Evolutionary conservation across 2,329 filamentous ascomycete genomes (phyloP).

Genomic region (Lomentospora prolificans): DNA sequence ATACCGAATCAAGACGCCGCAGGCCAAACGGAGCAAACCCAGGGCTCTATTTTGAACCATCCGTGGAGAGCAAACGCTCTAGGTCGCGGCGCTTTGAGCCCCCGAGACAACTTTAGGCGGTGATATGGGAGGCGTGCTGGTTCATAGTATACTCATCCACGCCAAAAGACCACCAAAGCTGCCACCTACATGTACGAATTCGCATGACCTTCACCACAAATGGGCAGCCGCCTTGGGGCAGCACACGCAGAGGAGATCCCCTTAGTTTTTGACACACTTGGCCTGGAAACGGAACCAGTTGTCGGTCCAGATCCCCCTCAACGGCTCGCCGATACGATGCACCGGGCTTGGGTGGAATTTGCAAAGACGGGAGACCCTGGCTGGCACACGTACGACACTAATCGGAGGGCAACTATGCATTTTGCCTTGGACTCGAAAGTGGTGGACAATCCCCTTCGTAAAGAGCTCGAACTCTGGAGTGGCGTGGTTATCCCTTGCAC

Average conservation of each 20-base stretch:
- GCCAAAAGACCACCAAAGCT: neutral
- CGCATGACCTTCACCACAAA: neutral
- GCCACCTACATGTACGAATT: neutral
- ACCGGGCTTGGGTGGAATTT: neutral
- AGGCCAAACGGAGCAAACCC: too few relatives aligned
- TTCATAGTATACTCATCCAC: too few relatives aligned
- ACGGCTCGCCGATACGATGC: neutral
- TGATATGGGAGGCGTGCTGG: too few relatives aligned
- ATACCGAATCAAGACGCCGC: too few relatives aligned
- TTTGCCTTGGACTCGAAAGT: neutral
- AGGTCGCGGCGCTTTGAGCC: too few relatives aligned
- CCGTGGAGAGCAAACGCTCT: too few relatives aligned
- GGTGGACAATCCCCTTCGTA: neutral
- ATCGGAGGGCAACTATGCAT: neutral
- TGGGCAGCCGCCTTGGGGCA: neutral
- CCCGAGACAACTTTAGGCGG: too few relatives aligned
- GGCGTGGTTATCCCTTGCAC: too few relatives aligned
- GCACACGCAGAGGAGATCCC: neutral
- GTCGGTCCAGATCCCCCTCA: neutral
- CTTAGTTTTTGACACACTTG: neutral
- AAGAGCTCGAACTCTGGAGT: neutral
- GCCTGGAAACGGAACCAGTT: neutral
- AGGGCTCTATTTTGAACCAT: too few relatives aligned
- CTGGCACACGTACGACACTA: neutral
- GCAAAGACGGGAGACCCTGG: neutral